Evolutionary conservation across 192 early-diverging fungal genomes (phyloP).

Genomic region (Backusella sp.): DNA sequence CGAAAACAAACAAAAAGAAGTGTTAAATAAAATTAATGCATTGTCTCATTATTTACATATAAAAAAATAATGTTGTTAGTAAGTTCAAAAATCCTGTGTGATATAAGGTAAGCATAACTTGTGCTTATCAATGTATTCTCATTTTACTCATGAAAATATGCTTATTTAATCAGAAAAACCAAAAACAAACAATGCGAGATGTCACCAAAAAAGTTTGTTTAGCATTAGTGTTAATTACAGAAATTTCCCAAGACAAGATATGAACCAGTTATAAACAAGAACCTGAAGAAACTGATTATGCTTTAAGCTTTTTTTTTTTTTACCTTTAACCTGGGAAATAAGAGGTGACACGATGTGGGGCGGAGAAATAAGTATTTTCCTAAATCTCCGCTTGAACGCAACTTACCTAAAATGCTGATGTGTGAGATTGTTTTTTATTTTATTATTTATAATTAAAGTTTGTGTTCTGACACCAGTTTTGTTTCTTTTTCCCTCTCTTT

Average conservation of each 20-base stretch:
- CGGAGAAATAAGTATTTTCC: not conserved
- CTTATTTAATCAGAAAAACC: not conserved
- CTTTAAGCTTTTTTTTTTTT: not conserved
- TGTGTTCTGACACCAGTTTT: constrained; percentile 2
- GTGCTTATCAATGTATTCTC: no score
- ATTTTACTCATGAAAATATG: no score
- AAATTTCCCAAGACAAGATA: not conserved
- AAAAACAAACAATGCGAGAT: not conserved
- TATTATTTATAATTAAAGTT: constrained; percentile 3
- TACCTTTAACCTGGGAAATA: not conserved
- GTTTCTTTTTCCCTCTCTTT: not conserved
- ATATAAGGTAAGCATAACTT: no score
- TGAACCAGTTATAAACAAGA: not conserved
- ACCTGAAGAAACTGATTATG: not conserved
- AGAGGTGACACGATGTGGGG: not conserved
- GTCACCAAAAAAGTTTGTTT: not conserved
- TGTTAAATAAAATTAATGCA: no score
- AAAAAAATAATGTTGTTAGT: no score
- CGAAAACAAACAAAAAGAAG: no score
- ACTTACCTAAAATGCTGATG: not conserved
- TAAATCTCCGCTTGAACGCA: not conserved
- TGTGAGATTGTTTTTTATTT: constrained; percentile 4
- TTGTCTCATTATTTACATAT: no score
- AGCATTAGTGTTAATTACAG: not conserved
- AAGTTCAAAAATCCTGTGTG: no score